Conservation (phyloP, 2,329 filamentous ascomycete species). For the Colletotrichum musicola region DNA sequence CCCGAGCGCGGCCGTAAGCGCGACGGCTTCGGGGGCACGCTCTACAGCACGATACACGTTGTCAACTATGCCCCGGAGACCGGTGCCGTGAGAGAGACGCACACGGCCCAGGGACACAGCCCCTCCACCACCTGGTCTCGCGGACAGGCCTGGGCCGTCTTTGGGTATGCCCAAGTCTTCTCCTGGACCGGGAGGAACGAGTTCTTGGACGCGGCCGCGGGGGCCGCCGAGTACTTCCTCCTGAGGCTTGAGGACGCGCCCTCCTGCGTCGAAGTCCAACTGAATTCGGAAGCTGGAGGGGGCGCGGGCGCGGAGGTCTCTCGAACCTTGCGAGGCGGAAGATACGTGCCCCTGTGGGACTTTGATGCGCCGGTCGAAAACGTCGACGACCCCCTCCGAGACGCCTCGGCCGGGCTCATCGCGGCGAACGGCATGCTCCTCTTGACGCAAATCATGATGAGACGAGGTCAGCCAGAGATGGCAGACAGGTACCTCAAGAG, state of each 20-base stretch:
- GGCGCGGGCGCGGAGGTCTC: no score
- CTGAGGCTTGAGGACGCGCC: constrained; percentile 48
- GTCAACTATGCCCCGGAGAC: constrained; percentile 58
- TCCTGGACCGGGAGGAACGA: constrained; percentile 57
- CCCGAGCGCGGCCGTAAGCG: constrained; percentile 43
- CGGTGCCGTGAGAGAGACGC: constrained; percentile 52
- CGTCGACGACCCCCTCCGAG: constrained; percentile 45
- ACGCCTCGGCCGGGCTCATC: constrained; percentile 48
- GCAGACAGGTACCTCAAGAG: constrained; percentile 10
- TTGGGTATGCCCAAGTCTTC: constrained; percentile 63
- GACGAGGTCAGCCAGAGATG: constrained; percentile 10
- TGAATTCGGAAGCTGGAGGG: no score
- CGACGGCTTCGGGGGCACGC: constrained; percentile 41
- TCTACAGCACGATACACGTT: constrained; percentile 55
- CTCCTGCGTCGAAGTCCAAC: constrained; percentile 40
- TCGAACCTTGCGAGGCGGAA: constrained; percentile 31
- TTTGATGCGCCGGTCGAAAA: constrained; percentile 60
- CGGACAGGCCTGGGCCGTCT: constrained; percentile 63
- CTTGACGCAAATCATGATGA: constrained; percentile 40
- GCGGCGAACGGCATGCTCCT: constrained; percentile 47
- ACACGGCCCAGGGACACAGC: constrained; percentile 61
- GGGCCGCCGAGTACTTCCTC: constrained; percentile 62
- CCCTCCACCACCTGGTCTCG: constrained; percentile 62
- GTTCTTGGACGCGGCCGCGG: constrained; percentile 58
- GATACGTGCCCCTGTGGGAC: constrained; percentile 55